Evolutionary conservation across 1,139 yeast species (phyloP).

Genomic region (Blastobotrys proliferans): DNA sequence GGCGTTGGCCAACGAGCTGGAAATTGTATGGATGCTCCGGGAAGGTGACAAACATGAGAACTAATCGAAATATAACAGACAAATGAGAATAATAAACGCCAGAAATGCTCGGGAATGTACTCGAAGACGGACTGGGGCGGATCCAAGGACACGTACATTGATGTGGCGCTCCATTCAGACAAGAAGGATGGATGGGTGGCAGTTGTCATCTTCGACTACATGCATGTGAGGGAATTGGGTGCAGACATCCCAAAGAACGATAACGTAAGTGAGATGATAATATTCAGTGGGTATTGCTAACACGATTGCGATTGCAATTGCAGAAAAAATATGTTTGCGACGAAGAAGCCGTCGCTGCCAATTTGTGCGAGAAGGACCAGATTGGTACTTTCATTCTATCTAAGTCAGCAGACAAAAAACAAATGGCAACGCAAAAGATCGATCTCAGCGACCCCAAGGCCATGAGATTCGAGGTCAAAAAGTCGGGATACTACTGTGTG

Average conservation of each 20-base stretch:
- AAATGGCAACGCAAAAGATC: slow-evolving; percentile 51
- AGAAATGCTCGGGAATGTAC: slow-evolving; percentile 87
- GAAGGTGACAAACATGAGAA: neutral
- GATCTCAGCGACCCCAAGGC: slow-evolving; percentile 57
- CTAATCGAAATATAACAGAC: slow-evolving; percentile 2
- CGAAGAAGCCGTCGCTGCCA: slow-evolving; percentile 55
- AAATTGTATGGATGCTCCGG: slow-evolving; percentile 7
- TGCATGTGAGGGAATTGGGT: slow-evolving; percentile 71
- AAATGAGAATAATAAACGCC: slow-evolving; percentile 38
- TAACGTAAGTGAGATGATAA: slow-evolving; percentile 14
- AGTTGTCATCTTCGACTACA: slow-evolving; percentile 76
- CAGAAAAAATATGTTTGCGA: slow-evolving; percentile 66
- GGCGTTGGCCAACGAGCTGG: slow-evolving; percentile 10
- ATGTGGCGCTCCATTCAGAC: slow-evolving; percentile 44
- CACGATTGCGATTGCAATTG: neutral
- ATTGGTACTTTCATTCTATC: slow-evolving; percentile 60
- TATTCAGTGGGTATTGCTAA: neutral
- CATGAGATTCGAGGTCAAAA: slow-evolving; percentile 57
- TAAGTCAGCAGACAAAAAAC: slow-evolving; percentile 35
- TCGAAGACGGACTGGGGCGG: slow-evolving; percentile 89
- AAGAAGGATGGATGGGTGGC: slow-evolving; percentile 45
- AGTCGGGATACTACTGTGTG: slow-evolving; percentile 90
- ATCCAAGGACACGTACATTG: slow-evolving; percentile 37
- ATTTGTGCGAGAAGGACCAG: slow-evolving; percentile 52
- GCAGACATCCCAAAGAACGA: slow-evolving; percentile 36